Base-by-base conservation (phyloP, 768 basidiomycete species). In the Sutorius australiensis region DNA sequence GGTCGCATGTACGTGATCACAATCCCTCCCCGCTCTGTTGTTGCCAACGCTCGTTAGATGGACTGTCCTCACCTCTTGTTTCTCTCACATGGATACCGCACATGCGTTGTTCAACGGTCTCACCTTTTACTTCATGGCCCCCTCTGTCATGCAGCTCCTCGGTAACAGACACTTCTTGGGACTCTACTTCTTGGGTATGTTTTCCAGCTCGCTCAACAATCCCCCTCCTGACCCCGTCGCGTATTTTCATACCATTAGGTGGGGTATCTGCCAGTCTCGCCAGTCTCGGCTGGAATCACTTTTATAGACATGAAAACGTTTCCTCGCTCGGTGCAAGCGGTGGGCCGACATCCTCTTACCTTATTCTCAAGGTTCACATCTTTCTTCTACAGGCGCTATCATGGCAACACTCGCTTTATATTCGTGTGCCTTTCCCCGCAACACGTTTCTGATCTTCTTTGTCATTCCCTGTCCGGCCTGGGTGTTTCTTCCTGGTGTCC, bases 381-480 rank as follows among this genome's bases (percentile, higher is more conserved):
- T 10, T 38, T 31, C 41, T 10, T 38, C 28, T 33, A 27, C 60
- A 87, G 89, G 86, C 51, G 85, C 89, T 12, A 80, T 89, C 44
- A 87, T 84, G 67, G 80, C 86, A 4, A 70, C 82, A 27, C 69
- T 87, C n/a, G 80, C 88, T 5, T 80, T 86, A 66, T 82, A 89
- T 46, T 88, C 89, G 6, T 87, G 84, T 65, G 70, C 80, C 1
- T 82, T 81, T 13, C 91, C 92, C 5, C 79, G 60, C 14, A 73
- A 81, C 60, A 83, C 74, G 1, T 87, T 93, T 65, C 71, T 78
- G 8, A 67, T 93, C 39, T 93, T 89, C 67, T 87, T 82, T 32
- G 80, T 92, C 59, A 71, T 92, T 24, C 91, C 90, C 24, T 74
- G 88, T 52, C 89, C 91, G 0, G 89, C 89, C 0, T 93, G 88